Base-by-base conservation (phyloP, 768 basidiomycete genomes). In the Lactifluus hygrophoroides region DNA sequence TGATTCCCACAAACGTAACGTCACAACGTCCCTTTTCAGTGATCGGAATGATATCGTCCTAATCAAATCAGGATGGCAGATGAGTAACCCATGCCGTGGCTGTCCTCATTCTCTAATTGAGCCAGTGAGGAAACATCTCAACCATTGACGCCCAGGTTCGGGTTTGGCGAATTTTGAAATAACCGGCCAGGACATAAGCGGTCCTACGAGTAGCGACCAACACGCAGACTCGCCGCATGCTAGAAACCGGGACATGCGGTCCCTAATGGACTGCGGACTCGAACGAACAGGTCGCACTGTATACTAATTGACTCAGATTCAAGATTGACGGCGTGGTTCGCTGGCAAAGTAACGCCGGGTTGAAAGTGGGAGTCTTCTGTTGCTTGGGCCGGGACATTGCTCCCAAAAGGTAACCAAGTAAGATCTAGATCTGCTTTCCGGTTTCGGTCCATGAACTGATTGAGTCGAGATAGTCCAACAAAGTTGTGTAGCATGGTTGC, bases 101-200 rank as follows among this genome's bases (percentile, higher is more conserved):
- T 13, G 17, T 35, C 27, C n/a, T 27, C 28, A 27, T 44, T 28
- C 28, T 28, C 9, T 11, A 17, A 42, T 58, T n/a, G 43, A 43
- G 17, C 54, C 54, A 43, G 44, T 17, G 4, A 40, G 45, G 16
- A 17, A 37, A 25, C 10, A 30, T 40, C 32, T 19, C 3, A 27
- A 43, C 56, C 34, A 48, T 19, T 32, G 34, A 56, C 19, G 5
- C 9, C 19, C n/a, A n/a, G n/a, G n/a, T n/a, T n/a, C 59, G 28
- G 47, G 34, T 50, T 25, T 35, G 47, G 47, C 48, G 5, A 55
- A 38, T 46, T 51, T 3, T 30, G 45, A 55, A 60, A 55, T 32
- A 32, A 48, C 58, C 47, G 28, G 1, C n/a, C 10, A 5, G 17
- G 21, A 13, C 32, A 19, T 50, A 34, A 9, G 42, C 25, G 56